Base-by-base conservation (phyloP, 1,284 basidiomycete genomes). In the Ustilago curta region DNA sequence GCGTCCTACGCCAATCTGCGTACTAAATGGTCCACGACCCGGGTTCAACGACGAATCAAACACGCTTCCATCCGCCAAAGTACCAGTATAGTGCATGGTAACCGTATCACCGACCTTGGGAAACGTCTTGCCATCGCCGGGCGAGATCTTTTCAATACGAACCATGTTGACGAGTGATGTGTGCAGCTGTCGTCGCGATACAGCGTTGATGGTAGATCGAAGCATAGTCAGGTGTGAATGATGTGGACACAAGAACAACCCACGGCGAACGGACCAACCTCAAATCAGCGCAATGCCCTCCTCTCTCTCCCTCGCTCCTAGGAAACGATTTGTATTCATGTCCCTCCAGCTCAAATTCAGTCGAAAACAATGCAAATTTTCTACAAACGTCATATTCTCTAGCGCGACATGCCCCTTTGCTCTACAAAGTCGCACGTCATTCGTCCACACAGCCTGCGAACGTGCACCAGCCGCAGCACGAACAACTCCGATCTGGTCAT, bases 41-140 rank as follows among this genome's bases (percentile, higher is more conserved):
- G 84, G 84, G 77, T 86, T 85, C 52, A 78, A 70, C 42, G 83
- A 84, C 39, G 80, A 83, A 70, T 86, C 85, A 48, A 85, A 80
- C 59, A 73, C 78, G 19, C 27, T 51, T 21, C 81, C 78, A 57
- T 80, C 73, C 11, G 59, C 65, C 11, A 84, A 76, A 5, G 81
- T 85, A 31, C 84, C 83, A 25, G 73, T 72, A 72, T 84, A 77
- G 71, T 80, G 79, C 62, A 79, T 83, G n/a, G 76, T 71, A 8
- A 83, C 80, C 1, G 66, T 79, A 42, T 83, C 78, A 25, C 83
- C 82, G 1, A 54, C 23, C 68, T 84, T 83, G 72, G 82, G 85
- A 76, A 73, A 84, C 65, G 72, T 84, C 65, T 77, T 76, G 53
- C 84, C 84, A 68, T 86, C 85, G 29, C 86, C 86, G 35, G 80